Base-by-base conservation (phyloP, 192 early-diverging fungal species). In the Gonapodya prolifera region DNA sequence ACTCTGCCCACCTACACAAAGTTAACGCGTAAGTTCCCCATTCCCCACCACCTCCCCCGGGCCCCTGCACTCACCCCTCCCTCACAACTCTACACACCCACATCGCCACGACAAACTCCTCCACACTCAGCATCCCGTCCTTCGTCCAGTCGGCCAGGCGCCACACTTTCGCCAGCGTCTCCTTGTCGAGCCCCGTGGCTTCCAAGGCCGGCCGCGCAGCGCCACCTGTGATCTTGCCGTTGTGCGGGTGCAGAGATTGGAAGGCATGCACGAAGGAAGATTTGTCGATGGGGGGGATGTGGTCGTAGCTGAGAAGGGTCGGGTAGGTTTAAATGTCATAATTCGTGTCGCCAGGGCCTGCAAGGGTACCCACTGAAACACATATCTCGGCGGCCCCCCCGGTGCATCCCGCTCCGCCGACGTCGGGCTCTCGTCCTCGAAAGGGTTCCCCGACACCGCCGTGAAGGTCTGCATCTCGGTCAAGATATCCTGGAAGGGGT, bases 61-160 rank as follows among this genome's bases (percentile, higher is more conserved):
- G 1, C 85, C 86, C 0, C 87, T 88, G 71, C 28, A 79, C 79
- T n/a, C 83, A 84, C 61, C 87, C 86, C 61, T 75, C 74, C 34
- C 83, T 79, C 0, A 85, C 77, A 1, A 82, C 83, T 75, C 85
- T 82, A 18, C 83, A 83, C 30, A 93, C 77, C 78, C 92, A 90
- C 92, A 95, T 93, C 0, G 92, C 91, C 0, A 93, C 92, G 35
- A 90, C 85, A 81, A 95, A 95, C 83, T 95, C 91, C 75, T 94
- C 94, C 61, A 85, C 76, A 74, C 94, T 92, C 79, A 95, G 82
- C 73, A 92, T 93, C n/a, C 94, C 94, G 76, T 92, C 89, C 29
- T 80, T 78, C 76, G 92, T 91, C 92, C 92, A 93, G 76, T 95
- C 93, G 28, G 92, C 86, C 33, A 91, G 78, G 45, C 84, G 80